Evolutionary conservation across 2,329 filamentous ascomycete species (phyloP), one percentile per base, ranked within the genome.

Genomic region (Huntiella moniliformis): DNA sequence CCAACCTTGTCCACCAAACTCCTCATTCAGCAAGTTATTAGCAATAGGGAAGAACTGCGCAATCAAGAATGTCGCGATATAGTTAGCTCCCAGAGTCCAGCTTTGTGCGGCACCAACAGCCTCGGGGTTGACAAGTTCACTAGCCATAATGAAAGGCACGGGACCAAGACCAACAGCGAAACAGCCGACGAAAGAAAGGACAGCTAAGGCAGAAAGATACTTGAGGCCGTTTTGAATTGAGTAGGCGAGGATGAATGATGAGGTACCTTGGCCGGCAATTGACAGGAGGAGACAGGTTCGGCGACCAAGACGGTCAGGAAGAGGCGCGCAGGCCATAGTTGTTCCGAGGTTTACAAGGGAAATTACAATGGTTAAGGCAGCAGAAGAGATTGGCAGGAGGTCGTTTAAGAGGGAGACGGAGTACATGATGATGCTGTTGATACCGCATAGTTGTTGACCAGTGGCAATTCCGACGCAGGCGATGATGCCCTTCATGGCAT

Each of bases 391-490:
- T 3, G 84, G 81, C 0, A 98, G 72, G 1, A 96, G 71, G 51
- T 77, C 77, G 31, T 81, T 76, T 11, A 98, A 72, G 1, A 98
- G 75, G 1, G 83, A 86, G 4, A 96, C 91, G 2, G 87, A 93
- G 62, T 98, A 98, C 87, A 98, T 95, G 62, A 96, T 82, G 57
- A 96, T 88, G 49, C 82, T 88, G 70, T 98, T 96, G 64, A 96
- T 88, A 40, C 85, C 88, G 49, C 82, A 88, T 34, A 95, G 69
- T 60, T 98, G 91, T 59, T 96, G 91, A 1, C 83, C 80, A 49
- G 87, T 70, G 87, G 96, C 95, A 53, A 93, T 79, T 1, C 84
- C 86, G 10, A 93, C 72, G 3, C 93, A 83, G 4, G 87, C 85
- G 50, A 91, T 69, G 45, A 92, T 78, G 44, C 81, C 81, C 0